These are phyloP conservation scores for Cairneyella variabilis DNA, from an alignment of 495 filamentous ascomycete species.

Conservation along the genomic window DNA sequence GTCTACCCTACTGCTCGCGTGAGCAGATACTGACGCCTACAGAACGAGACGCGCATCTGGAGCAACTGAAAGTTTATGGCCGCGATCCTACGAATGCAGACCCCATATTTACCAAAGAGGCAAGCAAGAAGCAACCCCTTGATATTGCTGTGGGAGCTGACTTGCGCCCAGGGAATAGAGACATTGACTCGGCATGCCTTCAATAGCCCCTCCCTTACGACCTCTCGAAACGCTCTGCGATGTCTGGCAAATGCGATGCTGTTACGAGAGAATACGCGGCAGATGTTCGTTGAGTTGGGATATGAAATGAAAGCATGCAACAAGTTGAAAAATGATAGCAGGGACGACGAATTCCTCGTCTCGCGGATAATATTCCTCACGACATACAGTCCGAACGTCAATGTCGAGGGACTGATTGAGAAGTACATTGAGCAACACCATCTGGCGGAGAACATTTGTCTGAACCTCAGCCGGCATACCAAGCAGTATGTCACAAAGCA, in stretches of 20 bases:
- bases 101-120: slow-evolving; percentile 76
- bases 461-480: slow-evolving; percentile 69
- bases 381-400: slow-evolving; percentile 74
- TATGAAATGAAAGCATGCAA: slow-evolving; percentile 66
- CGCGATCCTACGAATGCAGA: slow-evolving; percentile 66
- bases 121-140: slow-evolving; percentile 30
- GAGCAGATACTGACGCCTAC: background rate
- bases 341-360: slow-evolving; percentile 84
- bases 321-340: slow-evolving; percentile 68
- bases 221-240: slow-evolving; percentile 74
- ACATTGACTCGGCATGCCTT: slow-evolving; percentile 71
- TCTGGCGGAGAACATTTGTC: slow-evolving; percentile 61
- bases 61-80: slow-evolving; percentile 75
- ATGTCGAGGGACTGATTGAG: slow-evolving; percentile 66
- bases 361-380: slow-evolving; percentile 80
- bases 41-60: slow-evolving; percentile 63
- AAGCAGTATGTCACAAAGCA: slow-evolving; percentile 39
- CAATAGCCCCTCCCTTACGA: slow-evolving; percentile 49
- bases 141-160: slow-evolving; percentile 13
- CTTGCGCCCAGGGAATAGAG: slow-evolving; percentile 62
- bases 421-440: slow-evolving; percentile 65
- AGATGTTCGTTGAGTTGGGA: slow-evolving; percentile 77
- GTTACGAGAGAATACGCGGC: slow-evolving; percentile 64
- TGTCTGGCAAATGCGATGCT: slow-evolving; percentile 87
- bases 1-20: slow-evolving; percentile 21